Conservation (phyloP, 2,329 filamentous ascomycete genomes). For the Myriosclerotinia duriaeana region DNA sequence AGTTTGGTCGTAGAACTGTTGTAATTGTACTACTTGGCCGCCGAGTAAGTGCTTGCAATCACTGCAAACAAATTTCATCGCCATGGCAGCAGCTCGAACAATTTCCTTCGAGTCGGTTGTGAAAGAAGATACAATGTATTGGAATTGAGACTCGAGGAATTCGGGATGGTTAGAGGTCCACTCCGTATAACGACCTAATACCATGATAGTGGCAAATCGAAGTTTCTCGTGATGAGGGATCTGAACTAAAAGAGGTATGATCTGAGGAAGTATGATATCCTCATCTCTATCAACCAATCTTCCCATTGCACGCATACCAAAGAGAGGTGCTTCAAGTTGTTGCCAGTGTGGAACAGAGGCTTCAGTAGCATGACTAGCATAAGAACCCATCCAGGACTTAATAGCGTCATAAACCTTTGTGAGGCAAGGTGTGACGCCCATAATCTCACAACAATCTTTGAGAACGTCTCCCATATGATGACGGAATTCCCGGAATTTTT, state of each 20-base stretch:
- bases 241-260: slow-evolving; percentile 90
- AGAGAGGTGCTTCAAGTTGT: slow-evolving; percentile 89
- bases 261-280: slow-evolving; percentile 78
- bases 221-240: slow-evolving; percentile 96
- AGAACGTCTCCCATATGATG: slow-evolving; percentile 97
- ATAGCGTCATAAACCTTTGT: slow-evolving; percentile 85
- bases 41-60: slow-evolving; percentile 88
- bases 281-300: slow-evolving; percentile 93
- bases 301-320: slow-evolving; percentile 93
- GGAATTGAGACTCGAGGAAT: slow-evolving; percentile 87
- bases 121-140: slow-evolving; percentile 93
- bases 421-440: slow-evolving; percentile 88
- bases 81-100: slow-evolving; percentile 83
- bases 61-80: slow-evolving; percentile 95
- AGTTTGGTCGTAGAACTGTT: slow-evolving; percentile 88
- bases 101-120: slow-evolving; percentile 86
- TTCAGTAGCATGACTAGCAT: slow-evolving; percentile 71
- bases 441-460: slow-evolving; percentile 95
- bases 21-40: slow-evolving; percentile 79
- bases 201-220: slow-evolving; percentile 98
- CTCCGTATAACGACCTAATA: slow-evolving; percentile 91
- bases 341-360: slow-evolving; percentile 91
- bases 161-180: slow-evolving; percentile 96
- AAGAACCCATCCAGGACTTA: slow-evolving; percentile 81
- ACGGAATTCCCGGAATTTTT: slow-evolving; percentile 94